Base-by-base conservation (phyloP, 2,329 filamentous ascomycete species). In the Nemania sp. region DNA sequence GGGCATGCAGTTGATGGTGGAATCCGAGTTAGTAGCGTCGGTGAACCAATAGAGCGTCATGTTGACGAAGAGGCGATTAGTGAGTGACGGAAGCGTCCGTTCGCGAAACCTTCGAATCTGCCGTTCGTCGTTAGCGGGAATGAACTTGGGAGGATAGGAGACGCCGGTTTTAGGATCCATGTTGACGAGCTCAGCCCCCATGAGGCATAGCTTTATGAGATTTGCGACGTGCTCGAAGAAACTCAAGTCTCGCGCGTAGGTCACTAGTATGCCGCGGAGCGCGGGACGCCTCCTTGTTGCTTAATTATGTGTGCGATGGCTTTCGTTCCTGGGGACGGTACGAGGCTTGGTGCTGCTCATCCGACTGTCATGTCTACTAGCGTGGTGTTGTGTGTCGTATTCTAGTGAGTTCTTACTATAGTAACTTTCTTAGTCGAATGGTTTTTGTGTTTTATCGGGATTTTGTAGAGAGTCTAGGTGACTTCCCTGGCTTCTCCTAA, bases 31-130 rank as follows among this genome's bases (percentile, higher is more conserved):
- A 7, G 77, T 80, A 0, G 87, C 88, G 72, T 91, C 89, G 0
- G 87, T 87, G 67, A 88, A 88, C 88, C 88, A 90, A 73, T 89
- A 90, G n/a, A 90, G 76, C 1, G 81, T 82, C 72, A 84, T 83
- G 32, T 84, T 80, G 1, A 90, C 83, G n/a, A 90, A 79, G 0
- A 87, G 87, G 2, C 88, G 75, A n/a, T 75, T 72, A 0, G 74
- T 73, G 20, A 76, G 66, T 38, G 54, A 26, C 0, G 74, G 74
- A 20, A 75, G 45, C 2, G 72, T 75, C n/a, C n/a, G n/a, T n/a
- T n/a, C n/a, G n/a, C n/a, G n/a, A n/a, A n/a, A n/a, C n/a, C n/a
- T n/a, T n/a, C n/a, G n/a, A n/a, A 89, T 78, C 72, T 84, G 83
- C 24, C 71, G 71, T 74, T 90, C 87, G 65, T 90, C 88, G 7